Base-by-base conservation (phyloP, 768 basidiomycete species). In the Lactarius deliciosus region DNA sequence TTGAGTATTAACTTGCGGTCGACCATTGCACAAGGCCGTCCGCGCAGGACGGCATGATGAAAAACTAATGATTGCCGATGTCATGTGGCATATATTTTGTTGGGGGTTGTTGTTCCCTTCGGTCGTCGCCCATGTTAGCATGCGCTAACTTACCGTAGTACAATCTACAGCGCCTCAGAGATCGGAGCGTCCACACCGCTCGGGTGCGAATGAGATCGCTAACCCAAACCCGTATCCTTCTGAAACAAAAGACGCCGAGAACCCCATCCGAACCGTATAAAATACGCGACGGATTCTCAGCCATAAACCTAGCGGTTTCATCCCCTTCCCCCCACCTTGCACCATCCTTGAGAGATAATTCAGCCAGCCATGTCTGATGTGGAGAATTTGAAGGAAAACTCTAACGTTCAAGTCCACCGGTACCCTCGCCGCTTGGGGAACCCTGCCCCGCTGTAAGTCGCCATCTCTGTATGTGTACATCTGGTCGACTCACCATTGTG, bases 401-500 rank as follows among this genome's bases (percentile, higher is more conserved):
- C 61, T 58, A 69, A 69, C 65, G 50, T 32, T 7, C 36, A 56
- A n/a, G 47, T 28, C 9, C 30, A 40, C 63, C 76, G 57, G 70
- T 77, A 32, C 7, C 7, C 16, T 75, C 72, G 4, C 72, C 78
- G 22, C 71, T 76, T 88, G 36, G 88, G 78, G n/a, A 88, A 91
- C 78, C 87, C 89, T 53, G 50, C 11, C 22, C 50, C 50, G 0
- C 50, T 53, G 50, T 53, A 53, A 2, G 50, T 53, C 15, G 13
- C 13, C 47, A 25, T 15, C 22, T 11, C 10, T 22, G n/a, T 7
- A 25, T 38, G 15, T n/a, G 28, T 38, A 13, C 36, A 20, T 60
- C 38, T 72, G 28, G n/a, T 43, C 20, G 20, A 68, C n/a, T 64
- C 70, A 20, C 45, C 72, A 88, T 87, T 34, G 91, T 90, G 91